Base-by-base conservation (phyloP, 179 eudicot genomes). In the Carnegiea gigantea region DNA sequence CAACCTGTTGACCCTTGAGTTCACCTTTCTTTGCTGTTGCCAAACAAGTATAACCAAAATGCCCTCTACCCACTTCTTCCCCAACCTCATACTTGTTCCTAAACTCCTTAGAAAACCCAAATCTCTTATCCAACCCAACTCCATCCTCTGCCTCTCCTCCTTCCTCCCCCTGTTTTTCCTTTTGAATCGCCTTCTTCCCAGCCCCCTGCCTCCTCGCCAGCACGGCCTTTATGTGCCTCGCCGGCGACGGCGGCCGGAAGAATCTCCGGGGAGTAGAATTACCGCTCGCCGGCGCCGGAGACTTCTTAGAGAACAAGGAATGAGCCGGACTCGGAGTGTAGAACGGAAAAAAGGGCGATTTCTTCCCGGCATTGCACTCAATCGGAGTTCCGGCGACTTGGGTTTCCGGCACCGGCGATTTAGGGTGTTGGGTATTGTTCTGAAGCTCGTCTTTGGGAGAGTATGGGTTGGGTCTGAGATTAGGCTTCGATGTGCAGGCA, bases 291-390 rank as follows among this genome's bases (percentile, higher is more conserved):
- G 87, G 51, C 75, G 88, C 89, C 40, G 91, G 88, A 43, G 95
- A 90, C 59, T 89, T 92, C 83, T 89, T 87, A 4, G 89, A 86
- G 83, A 92, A 90, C 36, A 87, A 79, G 64, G 79, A 87, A 54
- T 89, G 92, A 9, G 93, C 93, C 23, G 95, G 95, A 71, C 93
- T 90, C 0, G 95, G 95, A 73, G 87, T 89, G 87, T 90, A 90
- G 79, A 90, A 90, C 13, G 93, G 89, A 30, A 92, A 89, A 64
- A 92, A 86, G 3, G 95, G 92, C 46, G 93, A 90, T 46, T 89
- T 90, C 74, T 90, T 89, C 0, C 78, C 88, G 33, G 73, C 81
- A 48, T 78, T 78, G 80, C 17, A 24, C 46, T 51, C 78, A 2
- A 18, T 46, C 51, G n/a, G 80, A 82, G 51, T 30, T 70, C 75